Percentiles rank a stretch among this genome's conserved stretches.
Evolutionary conservation across 306 rosid species (phyloP).

Genomic region (Arachis hypogaea): DNA sequence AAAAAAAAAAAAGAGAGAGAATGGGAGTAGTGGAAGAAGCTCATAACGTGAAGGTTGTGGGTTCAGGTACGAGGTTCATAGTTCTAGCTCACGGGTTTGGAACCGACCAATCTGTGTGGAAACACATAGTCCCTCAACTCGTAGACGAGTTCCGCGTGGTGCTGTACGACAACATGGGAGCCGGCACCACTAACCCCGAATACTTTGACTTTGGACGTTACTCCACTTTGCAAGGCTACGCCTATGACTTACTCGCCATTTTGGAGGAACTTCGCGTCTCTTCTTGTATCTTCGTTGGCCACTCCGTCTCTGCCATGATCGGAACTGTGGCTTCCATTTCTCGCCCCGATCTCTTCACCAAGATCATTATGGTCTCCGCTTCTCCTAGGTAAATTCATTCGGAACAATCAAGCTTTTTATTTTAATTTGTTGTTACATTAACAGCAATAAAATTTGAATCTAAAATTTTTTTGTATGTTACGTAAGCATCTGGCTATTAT

Average conservation of each 20-base stretch:
- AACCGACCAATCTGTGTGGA: conserved; percentile 54
- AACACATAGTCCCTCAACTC: conserved; percentile 52
- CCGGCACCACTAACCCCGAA: conserved; percentile 55
- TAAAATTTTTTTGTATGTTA: no score
- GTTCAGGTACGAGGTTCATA: conserved; percentile 40
- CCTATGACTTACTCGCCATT: conserved; percentile 46
- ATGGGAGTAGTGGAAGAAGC: conserved; percentile 56
- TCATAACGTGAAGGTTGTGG: conserved; percentile 48
- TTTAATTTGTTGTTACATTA: no score
- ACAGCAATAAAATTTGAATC: no score
- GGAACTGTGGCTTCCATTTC: conserved; percentile 47
- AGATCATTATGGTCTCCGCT: conserved; percentile 45
- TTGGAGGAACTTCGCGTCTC: conserved; percentile 41
- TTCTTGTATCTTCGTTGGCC: conserved; percentile 50
- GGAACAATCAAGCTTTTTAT: no score
- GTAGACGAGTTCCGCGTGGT: conserved; percentile 46
- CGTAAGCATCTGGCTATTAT: no score
- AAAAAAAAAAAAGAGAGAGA: background rate
- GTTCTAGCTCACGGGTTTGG: conserved; percentile 56
- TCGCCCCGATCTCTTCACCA: conserved; percentile 49
- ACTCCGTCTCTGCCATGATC: conserved; percentile 49
- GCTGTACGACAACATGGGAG: conserved; percentile 52
- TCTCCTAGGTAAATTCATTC: conserved; percentile 43
- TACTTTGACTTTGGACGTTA: conserved; percentile 51
- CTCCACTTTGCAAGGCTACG: conserved; percentile 49